phyloP scores from a whole-genome alignment of 257 asterid species.

The Solanum sitiens region DNA sequence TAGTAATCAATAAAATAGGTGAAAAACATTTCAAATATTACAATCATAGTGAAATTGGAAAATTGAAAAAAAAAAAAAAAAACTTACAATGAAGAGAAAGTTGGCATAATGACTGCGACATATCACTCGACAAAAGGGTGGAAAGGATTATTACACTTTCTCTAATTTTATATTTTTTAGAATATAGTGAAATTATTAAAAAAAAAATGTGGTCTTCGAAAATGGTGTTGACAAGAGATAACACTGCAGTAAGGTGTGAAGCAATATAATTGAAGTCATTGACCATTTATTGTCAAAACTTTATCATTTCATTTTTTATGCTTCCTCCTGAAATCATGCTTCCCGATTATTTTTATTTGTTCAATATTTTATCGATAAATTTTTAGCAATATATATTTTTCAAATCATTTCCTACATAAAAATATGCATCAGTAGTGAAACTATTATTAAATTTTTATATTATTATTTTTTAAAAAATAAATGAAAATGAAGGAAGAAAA shows the following conservation, averaged over 20 bases:
- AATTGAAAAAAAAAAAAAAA: neutral
- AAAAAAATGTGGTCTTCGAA: slow-evolving; percentile 22
- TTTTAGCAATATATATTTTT: no score
- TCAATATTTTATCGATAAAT: no score
- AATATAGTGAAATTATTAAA: neutral
- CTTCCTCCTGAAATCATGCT: neutral
- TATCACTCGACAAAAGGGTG: slow-evolving; percentile 60
- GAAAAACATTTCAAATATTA: no score
- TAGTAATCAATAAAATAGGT: no score
- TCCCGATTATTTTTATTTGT: no score
- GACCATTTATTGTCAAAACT: slow-evolving; percentile 5
- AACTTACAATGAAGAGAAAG: neutral
- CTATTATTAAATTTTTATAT: no score
- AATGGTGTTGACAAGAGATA: slow-evolving; percentile 23
- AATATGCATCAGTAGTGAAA: no score
- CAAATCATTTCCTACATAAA: no score
- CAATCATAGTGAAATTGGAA: neutral
- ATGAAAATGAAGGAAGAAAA: neutral
- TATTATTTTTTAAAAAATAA: no score
- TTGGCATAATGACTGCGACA: slow-evolving; percentile 56
- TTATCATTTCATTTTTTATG: neutral
- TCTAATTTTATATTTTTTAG: neutral
- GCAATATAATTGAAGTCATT: neutral
- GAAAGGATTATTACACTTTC: neutral
- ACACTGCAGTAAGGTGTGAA: neutral